Percentiles rank a stretch among this genome's conserved stretches.
These are phyloP conservation scores for Monilinia laxa DNA, from an alignment of 2,329 filamentous ascomycete genomes.

Conservation along the genomic window DNA sequence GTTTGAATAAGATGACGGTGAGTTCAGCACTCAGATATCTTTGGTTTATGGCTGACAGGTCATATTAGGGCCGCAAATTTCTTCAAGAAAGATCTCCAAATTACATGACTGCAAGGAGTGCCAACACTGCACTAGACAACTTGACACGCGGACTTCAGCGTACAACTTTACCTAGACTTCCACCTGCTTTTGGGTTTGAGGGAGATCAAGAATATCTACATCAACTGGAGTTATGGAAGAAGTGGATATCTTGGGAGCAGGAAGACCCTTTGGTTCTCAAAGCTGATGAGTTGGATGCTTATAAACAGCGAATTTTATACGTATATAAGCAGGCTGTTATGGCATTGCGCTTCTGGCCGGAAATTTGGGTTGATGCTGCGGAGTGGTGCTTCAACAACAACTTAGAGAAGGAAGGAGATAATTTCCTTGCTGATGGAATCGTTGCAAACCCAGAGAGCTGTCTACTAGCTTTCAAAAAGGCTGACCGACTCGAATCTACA, in stretches of 20 bases:
- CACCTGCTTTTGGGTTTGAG: slow-evolving; percentile 81
- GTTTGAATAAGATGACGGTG: slow-evolving; percentile 87
- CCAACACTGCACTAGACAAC: slow-evolving; percentile 87
- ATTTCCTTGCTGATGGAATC: slow-evolving; percentile 77
- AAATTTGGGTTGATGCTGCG: slow-evolving; percentile 92
- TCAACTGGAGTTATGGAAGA: slow-evolving; percentile 87
- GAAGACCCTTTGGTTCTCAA: slow-evolving; percentile 85
- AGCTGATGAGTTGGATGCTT: slow-evolving; percentile 72
- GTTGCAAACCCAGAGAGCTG: slow-evolving; percentile 92
- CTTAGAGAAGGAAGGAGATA: slow-evolving; percentile 61
- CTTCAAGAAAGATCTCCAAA: slow-evolving; percentile 87
- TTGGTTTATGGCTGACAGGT: slow-evolving; percentile 28
- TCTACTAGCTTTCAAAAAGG: slow-evolving; percentile 83
- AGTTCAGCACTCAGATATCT: slow-evolving; percentile 37
- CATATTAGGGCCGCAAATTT: slow-evolving; percentile 79
- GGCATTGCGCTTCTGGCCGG: slow-evolving; percentile 90
- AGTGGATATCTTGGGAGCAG: slow-evolving; percentile 95
- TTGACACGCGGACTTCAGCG: slow-evolving; percentile 74
- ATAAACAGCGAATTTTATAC: slow-evolving; percentile 78
- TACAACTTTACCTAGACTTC: slow-evolving; percentile 75
- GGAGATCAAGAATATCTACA: slow-evolving; percentile 80
- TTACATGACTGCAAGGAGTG: slow-evolving; percentile 94
- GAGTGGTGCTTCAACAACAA: slow-evolving; percentile 87
- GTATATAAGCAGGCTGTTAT: slow-evolving; percentile 93
- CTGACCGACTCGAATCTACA: slow-evolving; percentile 80